phyloP scores from a whole-genome alignment of 163 green algal genomes.

The Trebouxia gelatinosa region DNA sequence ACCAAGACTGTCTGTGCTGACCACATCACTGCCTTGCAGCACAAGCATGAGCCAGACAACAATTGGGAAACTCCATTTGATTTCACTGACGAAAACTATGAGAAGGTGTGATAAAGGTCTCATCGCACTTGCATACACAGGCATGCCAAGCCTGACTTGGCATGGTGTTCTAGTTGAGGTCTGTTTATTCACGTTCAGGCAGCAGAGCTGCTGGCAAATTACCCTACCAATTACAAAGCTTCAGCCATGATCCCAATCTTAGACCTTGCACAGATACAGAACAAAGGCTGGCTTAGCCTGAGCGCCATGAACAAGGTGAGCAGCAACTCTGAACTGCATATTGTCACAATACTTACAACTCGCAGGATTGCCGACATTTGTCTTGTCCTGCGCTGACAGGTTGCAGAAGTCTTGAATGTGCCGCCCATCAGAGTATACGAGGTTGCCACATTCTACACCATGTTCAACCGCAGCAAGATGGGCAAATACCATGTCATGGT shows the following conservation, averaged over 20 bases:
- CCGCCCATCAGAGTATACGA: conserved; percentile 95
- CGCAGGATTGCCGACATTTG: too few species aligned
- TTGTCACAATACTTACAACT: too few species aligned
- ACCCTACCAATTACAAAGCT: conserved; percentile 96
- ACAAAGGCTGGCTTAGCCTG: conserved; percentile 89
- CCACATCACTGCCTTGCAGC: conserved; percentile 41
- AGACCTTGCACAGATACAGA: conserved; percentile 97
- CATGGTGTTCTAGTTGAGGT: too few species aligned
- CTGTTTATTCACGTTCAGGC: conserved; percentile 34
- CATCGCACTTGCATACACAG: too few species aligned
- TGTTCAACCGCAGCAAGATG: conserved; percentile 98
- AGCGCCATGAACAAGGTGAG: conserved; percentile 85
- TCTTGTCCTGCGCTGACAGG: neutral
- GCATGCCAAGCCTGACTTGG: too few species aligned
- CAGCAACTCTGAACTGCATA: conserved; percentile 47
- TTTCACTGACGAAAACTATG: conserved; percentile 81
- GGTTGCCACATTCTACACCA: conserved; percentile 99
- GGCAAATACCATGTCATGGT: conserved; percentile 98
- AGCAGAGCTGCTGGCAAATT: conserved; percentile 79
- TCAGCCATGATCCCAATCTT: conserved; percentile 94
- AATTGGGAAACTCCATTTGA: conserved; percentile 83
- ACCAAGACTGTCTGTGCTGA: neutral
- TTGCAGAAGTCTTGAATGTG: conserved; percentile 85
- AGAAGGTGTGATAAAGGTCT: too few species aligned
- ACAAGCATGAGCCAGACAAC: conserved; percentile 77